Evolutionary conservation across 2,329 filamentous ascomycete species (phyloP), one percentile per base, ranked within the genome.

Genomic region (Xylariaceae sp.): DNA sequence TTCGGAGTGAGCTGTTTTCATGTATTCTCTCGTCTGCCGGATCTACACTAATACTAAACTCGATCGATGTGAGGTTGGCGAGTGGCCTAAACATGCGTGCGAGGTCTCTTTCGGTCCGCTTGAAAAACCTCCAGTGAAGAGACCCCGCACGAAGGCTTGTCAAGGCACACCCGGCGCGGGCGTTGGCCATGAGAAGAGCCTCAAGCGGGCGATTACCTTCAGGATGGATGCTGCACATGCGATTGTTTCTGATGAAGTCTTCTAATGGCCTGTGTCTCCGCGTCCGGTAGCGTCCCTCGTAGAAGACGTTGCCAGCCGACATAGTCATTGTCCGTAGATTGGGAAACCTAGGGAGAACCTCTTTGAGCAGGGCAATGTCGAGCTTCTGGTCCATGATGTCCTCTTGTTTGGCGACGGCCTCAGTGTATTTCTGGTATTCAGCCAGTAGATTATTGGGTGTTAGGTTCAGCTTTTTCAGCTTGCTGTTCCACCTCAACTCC

Each of bases 111-210:
- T 58, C 47, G 16, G 48, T 50, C 37, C 51, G 50, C 23, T 62
- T 44, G 42, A 68, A 67, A 44, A 66, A 67, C 29, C 47, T 27
- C 65, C 66, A 69, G 40, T 58, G 59, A 16, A 68, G 35, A 1
- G 26, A 20, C 11, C 59, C 62, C 2, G 59, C 64, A 5, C 51
- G 54, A 15, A 69, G 50, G 7, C 29, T 58, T 18, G 44, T 57
- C 33, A 67, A 29, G 13, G 44, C 49, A 44, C 58, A 59, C 7
- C 53, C 48, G 3, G 51, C 42, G 13, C 53, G 48, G 24, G 48
- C 61, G 18, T 63, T 53, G 23, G 66, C 65, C 13, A 46, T 21
- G 29, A 69, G 58, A 6, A 69, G 53, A 7, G 63, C 56, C 6
- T 67, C 56, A 33, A 69, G 54, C 7, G 58, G 61, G 13, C 59